phyloP scores from a whole-genome alignment of 805 yeast species.

The Yarrowia divulgata region DNA sequence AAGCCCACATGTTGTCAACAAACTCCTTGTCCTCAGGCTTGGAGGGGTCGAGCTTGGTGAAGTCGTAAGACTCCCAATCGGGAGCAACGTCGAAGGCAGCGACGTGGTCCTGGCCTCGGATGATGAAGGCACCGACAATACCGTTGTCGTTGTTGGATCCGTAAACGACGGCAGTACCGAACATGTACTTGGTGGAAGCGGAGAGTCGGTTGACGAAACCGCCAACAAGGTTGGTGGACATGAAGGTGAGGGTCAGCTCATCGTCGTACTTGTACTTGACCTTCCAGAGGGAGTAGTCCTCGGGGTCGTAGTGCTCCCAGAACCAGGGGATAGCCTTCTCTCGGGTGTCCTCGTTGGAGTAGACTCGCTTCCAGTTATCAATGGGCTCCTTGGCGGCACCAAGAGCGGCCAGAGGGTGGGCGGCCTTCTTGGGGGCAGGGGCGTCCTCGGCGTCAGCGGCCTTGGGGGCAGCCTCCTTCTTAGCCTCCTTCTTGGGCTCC shows the following conservation, averaged over 20 bases:
- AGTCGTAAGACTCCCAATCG: slow-evolving; percentile 95
- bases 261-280: slow-evolving; percentile 98
- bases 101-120: slow-evolving; percentile 88
- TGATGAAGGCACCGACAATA: slow-evolving; percentile 91
- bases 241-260: slow-evolving; percentile 94
- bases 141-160: slow-evolving; percentile 99
- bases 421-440: slow-evolving; percentile 71
- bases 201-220: slow-evolving; percentile 96
- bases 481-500: slow-evolving; percentile 59
- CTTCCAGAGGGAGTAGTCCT: slow-evolving; percentile 94
- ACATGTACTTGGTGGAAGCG: slow-evolving; percentile 91
- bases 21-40: slow-evolving; percentile 79
- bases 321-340: slow-evolving; percentile 94
- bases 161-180: slow-evolving; percentile 92
- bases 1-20: slow-evolving; percentile 92
- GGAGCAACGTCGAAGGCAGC: slow-evolving; percentile 99
- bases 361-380: slow-evolving; percentile 95
- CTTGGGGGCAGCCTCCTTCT: slow-evolving; percentile 52
- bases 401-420: slow-evolving; percentile 88
- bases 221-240: slow-evolving; percentile 97
- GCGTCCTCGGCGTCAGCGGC: slow-evolving; percentile 52
- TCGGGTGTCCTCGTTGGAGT: slow-evolving; percentile 98
- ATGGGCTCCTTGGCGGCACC: slow-evolving; percentile 73
- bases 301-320: slow-evolving; percentile 93
- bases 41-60: slow-evolving; percentile 81